Conservation (phyloP, 2,329 filamentous ascomycete species). For the Pseudofabraea citricarpa region DNA sequence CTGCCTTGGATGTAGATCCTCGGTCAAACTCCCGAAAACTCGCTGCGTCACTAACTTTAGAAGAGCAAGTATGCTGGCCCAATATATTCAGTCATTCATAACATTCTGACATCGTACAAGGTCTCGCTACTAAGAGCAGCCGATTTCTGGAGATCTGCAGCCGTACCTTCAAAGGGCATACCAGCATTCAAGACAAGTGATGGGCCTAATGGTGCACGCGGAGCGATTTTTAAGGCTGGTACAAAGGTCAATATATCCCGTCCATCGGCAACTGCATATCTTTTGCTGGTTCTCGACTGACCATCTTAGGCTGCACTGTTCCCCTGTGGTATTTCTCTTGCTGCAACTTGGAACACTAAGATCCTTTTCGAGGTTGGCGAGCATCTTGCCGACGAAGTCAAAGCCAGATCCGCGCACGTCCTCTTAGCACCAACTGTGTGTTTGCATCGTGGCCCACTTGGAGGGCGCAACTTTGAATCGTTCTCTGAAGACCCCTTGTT, state of each 20-base stretch:
- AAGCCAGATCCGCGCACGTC: conserved; percentile 68
- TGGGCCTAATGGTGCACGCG: conserved; percentile 66
- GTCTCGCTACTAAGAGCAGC: conserved; percentile 55
- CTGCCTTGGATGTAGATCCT: no score
- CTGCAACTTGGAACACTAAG: conserved; percentile 72
- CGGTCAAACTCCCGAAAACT: conserved; percentile 17
- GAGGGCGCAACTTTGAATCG: conserved; percentile 83
- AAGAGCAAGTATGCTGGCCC: conserved; percentile 24
- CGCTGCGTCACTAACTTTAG: conserved; percentile 23
- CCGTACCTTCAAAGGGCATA: conserved; percentile 57
- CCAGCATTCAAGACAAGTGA: conserved; percentile 64
- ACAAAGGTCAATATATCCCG: conserved; percentile 42
- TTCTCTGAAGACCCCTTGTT: conserved; percentile 80
- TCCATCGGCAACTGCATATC: conserved; percentile 1
- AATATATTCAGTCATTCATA: neutral
- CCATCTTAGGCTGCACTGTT: conserved; percentile 63
- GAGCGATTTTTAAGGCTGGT: conserved; percentile 64
- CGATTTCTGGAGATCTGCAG: conserved; percentile 67
- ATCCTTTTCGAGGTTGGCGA: conserved; percentile 65
- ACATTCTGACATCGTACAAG: conserved; percentile 29
- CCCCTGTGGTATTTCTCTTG: conserved; percentile 73
- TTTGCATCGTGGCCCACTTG: conserved; percentile 76
- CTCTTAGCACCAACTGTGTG: conserved; percentile 75
- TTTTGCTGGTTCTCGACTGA: no score
- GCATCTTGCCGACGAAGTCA: conserved; percentile 66